phyloP scores from a whole-genome alignment of 176 grass and related monocot species.

The Themeda triandra region DNA sequence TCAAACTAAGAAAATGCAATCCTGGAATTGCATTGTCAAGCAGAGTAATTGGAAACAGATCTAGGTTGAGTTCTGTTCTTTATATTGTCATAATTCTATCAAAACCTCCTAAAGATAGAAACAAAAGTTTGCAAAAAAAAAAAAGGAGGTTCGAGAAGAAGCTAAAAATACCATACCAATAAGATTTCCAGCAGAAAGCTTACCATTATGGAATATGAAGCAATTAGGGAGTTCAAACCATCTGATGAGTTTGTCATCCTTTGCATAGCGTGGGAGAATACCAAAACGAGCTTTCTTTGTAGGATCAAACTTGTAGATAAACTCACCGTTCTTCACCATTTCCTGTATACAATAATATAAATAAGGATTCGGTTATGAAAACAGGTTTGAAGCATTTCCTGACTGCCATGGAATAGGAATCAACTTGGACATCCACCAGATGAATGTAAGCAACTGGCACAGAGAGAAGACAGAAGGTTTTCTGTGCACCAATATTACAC shows the following conservation, averaged over 20 bases:
- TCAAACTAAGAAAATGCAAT: not conserved
- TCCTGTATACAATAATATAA: slow-evolving; percentile 50
- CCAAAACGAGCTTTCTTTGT: slow-evolving; percentile 92
- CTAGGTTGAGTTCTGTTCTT: not conserved
- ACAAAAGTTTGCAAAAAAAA: not conserved
- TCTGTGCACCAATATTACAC: not conserved
- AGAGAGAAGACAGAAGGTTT: not conserved
- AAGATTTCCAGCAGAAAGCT: not conserved
- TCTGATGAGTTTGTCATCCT: slow-evolving; percentile 76
- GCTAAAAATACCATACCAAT: not conserved
- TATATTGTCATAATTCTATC: not conserved
- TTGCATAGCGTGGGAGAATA: slow-evolving; percentile 80
- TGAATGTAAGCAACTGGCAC: not conserved
- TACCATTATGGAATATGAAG: slow-evolving; percentile 98
- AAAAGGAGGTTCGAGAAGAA: not conserved
- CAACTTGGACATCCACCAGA: not conserved
- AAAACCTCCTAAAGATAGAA: not conserved
- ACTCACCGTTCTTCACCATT: slow-evolving; percentile 87
- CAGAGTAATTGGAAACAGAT: not conserved
- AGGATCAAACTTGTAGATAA: slow-evolving; percentile 86
- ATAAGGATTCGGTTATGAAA: not conserved
- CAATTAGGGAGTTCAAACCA: slow-evolving; percentile 99
- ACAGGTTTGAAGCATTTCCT: not conserved
- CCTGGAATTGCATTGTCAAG: not conserved
- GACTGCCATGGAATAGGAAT: not conserved